phyloP scores from a whole-genome alignment of 2,329 filamentous ascomycete species.

The Blastomyces silverae region DNA sequence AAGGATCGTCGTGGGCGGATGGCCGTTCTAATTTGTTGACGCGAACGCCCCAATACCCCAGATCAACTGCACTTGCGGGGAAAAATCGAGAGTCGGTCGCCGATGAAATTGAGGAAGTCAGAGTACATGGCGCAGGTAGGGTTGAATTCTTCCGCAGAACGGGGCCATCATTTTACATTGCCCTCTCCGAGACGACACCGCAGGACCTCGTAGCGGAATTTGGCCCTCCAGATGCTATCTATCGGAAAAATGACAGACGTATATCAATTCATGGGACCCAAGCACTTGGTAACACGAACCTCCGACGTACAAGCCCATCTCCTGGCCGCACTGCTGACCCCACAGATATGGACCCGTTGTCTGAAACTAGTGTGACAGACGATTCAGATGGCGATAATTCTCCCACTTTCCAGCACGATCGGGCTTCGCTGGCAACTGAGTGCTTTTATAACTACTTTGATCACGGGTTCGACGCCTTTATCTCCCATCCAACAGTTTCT shows the following conservation, averaged over 20 bases:
- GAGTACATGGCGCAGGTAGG: constrained; percentile 68
- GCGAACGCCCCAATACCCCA: constrained; percentile 63
- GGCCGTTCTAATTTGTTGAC: constrained; percentile 71
- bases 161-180: constrained; percentile 61
- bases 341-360: constrained; percentile 69
- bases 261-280: constrained; percentile 70
- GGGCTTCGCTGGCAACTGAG: constrained; percentile 41
- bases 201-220: constrained; percentile 88
- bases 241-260: constrained; percentile 80
- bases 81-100: constrained; percentile 73
- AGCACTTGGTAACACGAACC: constrained; percentile 47
- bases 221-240: constrained; percentile 88
- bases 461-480: constrained; percentile 84
- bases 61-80: constrained; percentile 60
- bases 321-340: constrained; percentile 35
- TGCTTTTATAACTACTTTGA: constrained; percentile 98
- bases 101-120: constrained; percentile 78
- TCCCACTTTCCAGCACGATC: constrained; percentile 56
- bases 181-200: constrained; percentile 76
- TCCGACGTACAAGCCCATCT: constrained; percentile 33
- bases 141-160: constrained; percentile 71
- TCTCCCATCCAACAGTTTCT: constrained; percentile 66
- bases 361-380: constrained; percentile 63
- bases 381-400: constrained; percentile 55
- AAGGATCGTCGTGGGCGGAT: constrained; percentile 83